Evolutionary conservation across 768 basidiomycete species (phyloP), one percentile per base, ranked within the genome.

Genomic region (Suillus luteus): DNA sequence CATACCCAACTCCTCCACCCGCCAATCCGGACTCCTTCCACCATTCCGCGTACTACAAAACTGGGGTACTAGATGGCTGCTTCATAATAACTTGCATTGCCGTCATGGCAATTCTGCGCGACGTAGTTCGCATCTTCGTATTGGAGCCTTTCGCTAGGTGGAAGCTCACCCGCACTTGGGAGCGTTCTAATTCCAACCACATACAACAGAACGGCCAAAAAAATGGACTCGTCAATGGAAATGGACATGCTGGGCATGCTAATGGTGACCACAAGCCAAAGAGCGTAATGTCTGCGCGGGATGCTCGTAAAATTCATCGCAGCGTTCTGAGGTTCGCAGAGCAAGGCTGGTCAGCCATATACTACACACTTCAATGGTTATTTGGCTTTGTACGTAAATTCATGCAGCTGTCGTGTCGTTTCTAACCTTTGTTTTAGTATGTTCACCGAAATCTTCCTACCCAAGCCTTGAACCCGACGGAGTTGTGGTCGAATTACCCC

Each of bases 281-380:
- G n/a, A 60, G 61, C 64, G 17, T 43, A 58, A 74, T 65, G 68
- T 65, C 72, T 59, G 66, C 70, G 66, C 84, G 80, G 67, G 87
- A 92, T 69, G 78, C 83, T 22, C 85, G 82, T 60, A 83, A 81
- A 68, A 79, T 92, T 64, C 85, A 89, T 64, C 82, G 90, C 71
- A 88, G 86, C 65, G 88, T 95, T 48, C 74, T 92, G 52, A 82
- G 97, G 69, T 99, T 99, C 72, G 93, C 94, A 3, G 97, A 99
- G 75, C 97, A 99, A 77, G 92, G 94, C 62, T 99, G 95, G 93
- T 87, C 86, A 41, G 82, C 88, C 52, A 76, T 93, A 57, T 99
- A 96, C 76, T 95, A 92, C 72, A 78, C 85, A 46, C 62, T 85
- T 1, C 91, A 89, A 68, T 96, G 91, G 84, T 75, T 75, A 24